Conservation (phyloP, 306 rosid species). For the Trifolium fragiferum region DNA sequence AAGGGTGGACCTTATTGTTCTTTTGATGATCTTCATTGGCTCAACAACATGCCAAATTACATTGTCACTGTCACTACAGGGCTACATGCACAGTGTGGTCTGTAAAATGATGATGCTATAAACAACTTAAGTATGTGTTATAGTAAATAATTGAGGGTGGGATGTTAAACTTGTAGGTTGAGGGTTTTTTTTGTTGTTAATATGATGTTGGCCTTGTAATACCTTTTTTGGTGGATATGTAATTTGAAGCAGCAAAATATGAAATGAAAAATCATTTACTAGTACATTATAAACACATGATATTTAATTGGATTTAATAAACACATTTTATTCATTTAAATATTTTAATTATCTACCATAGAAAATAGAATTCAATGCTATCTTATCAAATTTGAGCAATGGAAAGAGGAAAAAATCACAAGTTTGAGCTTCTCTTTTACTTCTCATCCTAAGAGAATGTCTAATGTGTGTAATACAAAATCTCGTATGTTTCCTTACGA, state of each 20-base stretch:
- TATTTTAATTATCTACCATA: too few relatives aligned
- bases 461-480: too few relatives aligned
- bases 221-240: not conserved
- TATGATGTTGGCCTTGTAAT: not conserved
- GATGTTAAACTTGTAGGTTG: constrained; percentile 16
- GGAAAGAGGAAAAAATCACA: too few relatives aligned
- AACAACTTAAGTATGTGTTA: not conserved
- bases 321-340: too few relatives aligned
- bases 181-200: not conserved
- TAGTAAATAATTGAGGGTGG: not conserved
- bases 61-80: not conserved
- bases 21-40: constrained; percentile 82
- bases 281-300: not conserved
- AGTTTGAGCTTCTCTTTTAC: too few relatives aligned
- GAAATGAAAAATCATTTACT: too few relatives aligned
- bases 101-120: constrained; percentile 19
- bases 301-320: not conserved
- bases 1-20: constrained; percentile 56
- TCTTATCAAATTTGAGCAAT: too few relatives aligned
- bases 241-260: not conserved
- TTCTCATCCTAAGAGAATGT: too few relatives aligned
- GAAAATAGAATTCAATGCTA: too few relatives aligned
- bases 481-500: constrained; percentile 75
- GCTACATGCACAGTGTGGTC: constrained; percentile 41
- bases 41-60: constrained; percentile 47